Evolutionary conservation across 2,329 filamentous ascomycete genomes (phyloP).

Genomic region (Chaetomiaceae sp.): DNA sequence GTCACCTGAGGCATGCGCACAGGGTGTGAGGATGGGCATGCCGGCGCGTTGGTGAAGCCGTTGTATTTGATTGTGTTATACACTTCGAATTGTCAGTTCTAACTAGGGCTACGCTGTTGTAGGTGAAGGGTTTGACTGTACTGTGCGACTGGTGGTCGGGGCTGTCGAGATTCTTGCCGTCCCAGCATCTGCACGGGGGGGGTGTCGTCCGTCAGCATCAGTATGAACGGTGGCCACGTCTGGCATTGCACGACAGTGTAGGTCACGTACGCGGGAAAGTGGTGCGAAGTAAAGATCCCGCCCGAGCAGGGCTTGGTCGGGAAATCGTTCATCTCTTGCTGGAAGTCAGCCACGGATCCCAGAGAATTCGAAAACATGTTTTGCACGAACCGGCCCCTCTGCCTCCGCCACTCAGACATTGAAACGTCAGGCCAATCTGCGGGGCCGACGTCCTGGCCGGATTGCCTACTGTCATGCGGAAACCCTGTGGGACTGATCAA

Average conservation of each 20-base stretch:
- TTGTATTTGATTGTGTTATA: slow-evolving; percentile 24
- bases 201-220: not conserved
- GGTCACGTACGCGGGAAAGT: slow-evolving; percentile 27
- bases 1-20: slow-evolving; percentile 33
- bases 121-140: too few species aligned
- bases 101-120: too few species aligned
- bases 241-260: too few species aligned
- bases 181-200: slow-evolving; percentile 44
- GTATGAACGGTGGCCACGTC: too few species aligned
- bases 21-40: slow-evolving; percentile 29
- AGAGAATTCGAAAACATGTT: too few species aligned
- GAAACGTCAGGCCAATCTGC: not conserved
- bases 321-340: slow-evolving; percentile 37
- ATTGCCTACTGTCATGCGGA: slow-evolving; percentile 39
- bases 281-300: slow-evolving; percentile 38
- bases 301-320: slow-evolving; percentile 33
- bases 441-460: not conserved
- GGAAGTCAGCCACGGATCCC: too few species aligned
- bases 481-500: slow-evolving; percentile 28
- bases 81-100: too few species aligned
- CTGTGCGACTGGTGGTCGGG: slow-evolving; percentile 28
- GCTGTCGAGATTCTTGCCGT: slow-evolving; percentile 40
- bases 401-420: not conserved
- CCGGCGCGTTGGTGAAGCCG: slow-evolving; percentile 20
- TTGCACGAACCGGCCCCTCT: too few species aligned